phyloP scores from a whole-genome alignment of 345 rosid species.

The Syzygium grande region DNA sequence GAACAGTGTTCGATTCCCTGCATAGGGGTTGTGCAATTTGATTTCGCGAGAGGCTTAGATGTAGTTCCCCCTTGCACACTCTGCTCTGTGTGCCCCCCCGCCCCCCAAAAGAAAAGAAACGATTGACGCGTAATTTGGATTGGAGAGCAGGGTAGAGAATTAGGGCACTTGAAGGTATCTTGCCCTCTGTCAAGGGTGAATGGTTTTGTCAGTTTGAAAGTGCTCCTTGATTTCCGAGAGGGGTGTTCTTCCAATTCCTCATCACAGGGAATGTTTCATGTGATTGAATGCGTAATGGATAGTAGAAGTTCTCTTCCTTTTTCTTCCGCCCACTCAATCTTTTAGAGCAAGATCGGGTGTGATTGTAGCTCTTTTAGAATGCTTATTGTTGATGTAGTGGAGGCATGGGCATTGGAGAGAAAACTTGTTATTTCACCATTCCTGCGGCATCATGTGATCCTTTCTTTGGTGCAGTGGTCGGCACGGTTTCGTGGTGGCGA shows the following conservation, averaged over 20 bases:
- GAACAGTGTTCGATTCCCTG: background rate
- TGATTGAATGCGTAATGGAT: background rate
- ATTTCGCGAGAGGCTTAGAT: background rate
- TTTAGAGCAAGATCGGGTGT: background rate
- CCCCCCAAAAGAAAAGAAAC: no score
- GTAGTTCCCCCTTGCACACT: background rate
- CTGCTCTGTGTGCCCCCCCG: background rate
- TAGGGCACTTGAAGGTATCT: background rate
- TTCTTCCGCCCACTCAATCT: background rate
- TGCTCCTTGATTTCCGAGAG: background rate
- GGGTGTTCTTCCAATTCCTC: background rate
- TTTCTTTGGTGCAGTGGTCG: slow-evolving; percentile 45
- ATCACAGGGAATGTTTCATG: background rate
- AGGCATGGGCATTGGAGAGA: background rate
- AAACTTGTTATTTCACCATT: background rate
- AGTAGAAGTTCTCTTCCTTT: background rate
- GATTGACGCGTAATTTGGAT: background rate
- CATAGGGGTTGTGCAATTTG: background rate
- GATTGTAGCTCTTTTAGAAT: background rate
- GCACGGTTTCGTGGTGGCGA: slow-evolving; percentile 89
- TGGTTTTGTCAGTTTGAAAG: background rate
- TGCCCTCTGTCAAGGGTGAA: background rate
- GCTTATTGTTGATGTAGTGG: background rate
- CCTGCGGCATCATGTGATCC: background rate
- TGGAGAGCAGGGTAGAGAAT: background rate